Evolutionary conservation across 768 basidiomycete species (phyloP), one percentile per base, ranked within the genome.

Genomic region (Russula sp.): DNA sequence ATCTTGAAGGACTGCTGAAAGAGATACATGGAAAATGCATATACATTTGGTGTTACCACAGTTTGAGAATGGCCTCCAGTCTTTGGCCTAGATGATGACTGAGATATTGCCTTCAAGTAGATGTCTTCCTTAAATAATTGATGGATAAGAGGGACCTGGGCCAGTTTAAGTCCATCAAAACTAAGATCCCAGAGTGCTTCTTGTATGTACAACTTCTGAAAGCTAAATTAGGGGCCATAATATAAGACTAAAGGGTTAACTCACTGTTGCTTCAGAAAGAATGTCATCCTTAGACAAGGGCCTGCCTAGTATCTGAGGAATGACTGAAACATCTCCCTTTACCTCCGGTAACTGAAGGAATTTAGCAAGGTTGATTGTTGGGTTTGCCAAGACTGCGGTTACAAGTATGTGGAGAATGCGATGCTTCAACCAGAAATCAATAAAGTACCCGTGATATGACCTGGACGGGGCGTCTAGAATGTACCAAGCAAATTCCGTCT

Each of bases 401-500:
- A 83, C 71, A 5, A 84, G 61, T n/a, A 80, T 70, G 65, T 85
- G 79, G 1, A 82, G 71, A 18, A 84, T 56, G 1, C 75, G 76
- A 64, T 85, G 83, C 49, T 72, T 74, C 9, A 76, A 72, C 77
- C 79, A 83, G 59, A 85, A 82, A 0, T 71, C 61, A 0, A 61
- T 61, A 66, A 77, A 88, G 56, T 77, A 79, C 0, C 74, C 71
- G 14, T 55, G 51, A 65, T 89, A 89, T 3, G 57, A 38, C 1
- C 54, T 48, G 0, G 81, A 77, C 0, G 87, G 85, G 2, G 63
- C 61, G 11, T 78, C 76, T 2, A 90, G 75, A 58, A 88, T 85
- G 64, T 90, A 90, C 87, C 87, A 90, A 0, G 87, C 85, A 70
- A 73, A 70, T 47, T 75, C 48, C 0, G 88, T 89, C 48, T 80